Conservation (phyloP, 2,329 filamentous ascomycete species). For the Ambrosiella beaveri region DNA sequence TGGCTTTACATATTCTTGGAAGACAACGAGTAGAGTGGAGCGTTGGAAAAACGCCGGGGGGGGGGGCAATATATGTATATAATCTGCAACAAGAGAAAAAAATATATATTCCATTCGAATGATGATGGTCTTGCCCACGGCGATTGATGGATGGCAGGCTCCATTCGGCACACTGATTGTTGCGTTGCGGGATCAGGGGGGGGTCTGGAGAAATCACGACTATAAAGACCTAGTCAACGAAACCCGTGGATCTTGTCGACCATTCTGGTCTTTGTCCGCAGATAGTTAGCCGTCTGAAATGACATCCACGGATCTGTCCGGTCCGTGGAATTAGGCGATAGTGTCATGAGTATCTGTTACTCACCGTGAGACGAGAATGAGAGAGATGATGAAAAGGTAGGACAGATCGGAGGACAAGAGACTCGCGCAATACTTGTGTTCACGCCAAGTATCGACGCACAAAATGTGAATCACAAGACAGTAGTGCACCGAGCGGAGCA, state of each 20-base stretch:
- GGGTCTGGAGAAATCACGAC: too few relatives aligned
- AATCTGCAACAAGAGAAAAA: too few relatives aligned
- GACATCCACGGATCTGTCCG: neutral
- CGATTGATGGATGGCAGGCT: too few relatives aligned
- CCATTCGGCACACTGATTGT: too few relatives aligned
- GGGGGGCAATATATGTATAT: too few relatives aligned
- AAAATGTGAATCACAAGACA: neutral
- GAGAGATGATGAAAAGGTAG: neutral
- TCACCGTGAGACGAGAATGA: neutral
- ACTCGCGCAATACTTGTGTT: neutral
- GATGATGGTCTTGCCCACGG: too few relatives aligned
- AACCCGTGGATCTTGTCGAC: too few relatives aligned
- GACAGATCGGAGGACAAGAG: neutral
- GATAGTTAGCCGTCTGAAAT: neutral
- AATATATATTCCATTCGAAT: too few relatives aligned
- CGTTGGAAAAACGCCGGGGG: too few relatives aligned
- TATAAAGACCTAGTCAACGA: too few relatives aligned
- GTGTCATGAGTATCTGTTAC: neutral
- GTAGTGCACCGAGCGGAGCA: neutral
- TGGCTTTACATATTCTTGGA: neutral
- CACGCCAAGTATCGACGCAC: neutral
- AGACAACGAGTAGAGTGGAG: neutral
- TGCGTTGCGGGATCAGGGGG: too few relatives aligned
- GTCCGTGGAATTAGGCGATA: neutral
- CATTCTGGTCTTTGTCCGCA: neutral